Conservation (phyloP, 441 rosid species). For the Rhodomyrtus psidioides region DNA sequence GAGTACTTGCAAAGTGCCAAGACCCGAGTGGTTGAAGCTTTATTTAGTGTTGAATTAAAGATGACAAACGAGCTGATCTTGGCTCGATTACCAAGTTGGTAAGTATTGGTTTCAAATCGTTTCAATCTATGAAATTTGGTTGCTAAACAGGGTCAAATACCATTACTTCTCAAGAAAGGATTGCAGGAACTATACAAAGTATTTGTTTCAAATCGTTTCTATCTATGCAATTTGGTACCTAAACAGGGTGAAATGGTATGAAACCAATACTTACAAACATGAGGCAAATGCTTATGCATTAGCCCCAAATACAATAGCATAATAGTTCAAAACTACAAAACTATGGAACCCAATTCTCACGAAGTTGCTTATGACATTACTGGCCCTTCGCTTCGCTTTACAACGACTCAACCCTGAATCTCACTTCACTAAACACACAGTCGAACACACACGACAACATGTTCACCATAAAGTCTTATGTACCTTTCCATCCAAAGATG, state of each 20-base stretch:
- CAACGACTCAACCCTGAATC: neutral
- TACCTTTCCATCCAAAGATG: neutral
- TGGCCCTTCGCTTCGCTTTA: neutral
- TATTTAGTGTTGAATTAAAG: neutral
- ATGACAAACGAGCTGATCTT: neutral
- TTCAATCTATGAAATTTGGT: neutral
- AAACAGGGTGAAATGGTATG: no score
- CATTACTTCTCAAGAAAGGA: neutral
- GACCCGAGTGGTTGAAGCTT: neutral
- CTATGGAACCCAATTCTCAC: neutral
- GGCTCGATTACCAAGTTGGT: neutral
- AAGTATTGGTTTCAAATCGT: neutral
- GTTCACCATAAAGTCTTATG: neutral
- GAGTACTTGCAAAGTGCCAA: neutral
- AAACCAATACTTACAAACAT: neutral
- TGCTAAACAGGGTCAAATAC: neutral
- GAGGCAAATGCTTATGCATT: neutral
- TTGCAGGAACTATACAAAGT: neutral
- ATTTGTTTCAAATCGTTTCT: no score
- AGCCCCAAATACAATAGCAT: neutral
- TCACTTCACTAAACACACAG: neutral
- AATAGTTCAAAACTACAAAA: neutral
- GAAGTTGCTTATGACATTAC: neutral
- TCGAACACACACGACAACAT: neutral
- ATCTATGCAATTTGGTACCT: no score